Evolutionary conservation across 768 basidiomycete genomes (phyloP).

Genomic region (Gymnopilus dilepis): DNA sequence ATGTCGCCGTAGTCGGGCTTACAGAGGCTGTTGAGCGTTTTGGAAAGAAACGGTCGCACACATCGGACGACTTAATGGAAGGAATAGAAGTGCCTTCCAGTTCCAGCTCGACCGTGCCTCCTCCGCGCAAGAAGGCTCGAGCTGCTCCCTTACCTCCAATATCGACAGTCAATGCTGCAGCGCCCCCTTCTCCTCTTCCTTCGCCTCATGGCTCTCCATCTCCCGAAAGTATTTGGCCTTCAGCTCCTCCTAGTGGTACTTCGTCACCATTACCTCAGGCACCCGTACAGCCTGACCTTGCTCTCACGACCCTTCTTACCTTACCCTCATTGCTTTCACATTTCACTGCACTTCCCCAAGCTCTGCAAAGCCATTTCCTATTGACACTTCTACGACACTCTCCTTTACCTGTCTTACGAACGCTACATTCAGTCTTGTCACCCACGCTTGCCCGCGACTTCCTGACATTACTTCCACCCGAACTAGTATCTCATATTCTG

Average conservation of each 20-base stretch:
- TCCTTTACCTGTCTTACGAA: constrained; percentile 88
- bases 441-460: constrained; percentile 95
- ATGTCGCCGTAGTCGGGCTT: constrained; percentile 62
- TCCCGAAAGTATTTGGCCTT: constrained; percentile 75
- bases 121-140: constrained; percentile 81
- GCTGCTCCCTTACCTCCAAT: constrained; percentile 62
- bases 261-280: constrained; percentile 72
- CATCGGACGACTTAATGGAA: constrained; percentile 58
- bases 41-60: constrained; percentile 83
- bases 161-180: constrained; percentile 71
- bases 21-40: constrained; percentile 85
- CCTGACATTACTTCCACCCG: constrained; percentile 87
- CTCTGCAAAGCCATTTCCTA: constrained; percentile 91
- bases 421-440: constrained; percentile 85
- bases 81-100: constrained; percentile 50
- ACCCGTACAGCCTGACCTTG: constrained; percentile 81
- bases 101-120: constrained; percentile 50
- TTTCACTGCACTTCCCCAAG: constrained; percentile 79
- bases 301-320: constrained; percentile 83
- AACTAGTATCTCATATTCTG: constrained; percentile 89
- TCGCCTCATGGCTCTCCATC: constrained; percentile 87
- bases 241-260: constrained; percentile 79
- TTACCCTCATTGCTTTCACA: constrained; percentile 83
- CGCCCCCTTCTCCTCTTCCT: constrained; percentile 83
- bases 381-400: constrained; percentile 92